These are phyloP conservation scores for Graphiopsis chlorocephala DNA, from an alignment of 2,329 filamentous ascomycete species.

Conservation along the genomic window DNA sequence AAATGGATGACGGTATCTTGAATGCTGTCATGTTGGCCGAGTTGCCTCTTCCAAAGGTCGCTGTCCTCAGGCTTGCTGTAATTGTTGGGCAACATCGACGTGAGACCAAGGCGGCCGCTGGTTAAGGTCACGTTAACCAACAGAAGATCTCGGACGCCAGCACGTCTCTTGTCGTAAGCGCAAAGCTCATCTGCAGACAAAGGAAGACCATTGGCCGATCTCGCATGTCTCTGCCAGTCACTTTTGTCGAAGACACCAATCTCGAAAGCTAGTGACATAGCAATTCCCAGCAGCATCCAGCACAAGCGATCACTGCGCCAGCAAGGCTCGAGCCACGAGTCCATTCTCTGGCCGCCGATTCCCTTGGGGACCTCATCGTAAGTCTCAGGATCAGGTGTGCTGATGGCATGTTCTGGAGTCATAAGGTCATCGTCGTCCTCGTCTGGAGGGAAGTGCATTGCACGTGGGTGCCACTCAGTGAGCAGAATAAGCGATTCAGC, in stretches of 20 bases:
- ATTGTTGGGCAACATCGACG: slow-evolving; percentile 76
- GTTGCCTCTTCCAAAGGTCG: slow-evolving; percentile 28
- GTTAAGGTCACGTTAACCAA: slow-evolving; percentile 91
- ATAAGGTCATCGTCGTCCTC: slow-evolving; percentile 64
- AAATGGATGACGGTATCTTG: slow-evolving; percentile 68
- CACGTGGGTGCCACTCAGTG: slow-evolving; percentile 95
- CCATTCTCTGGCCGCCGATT: slow-evolving; percentile 80
- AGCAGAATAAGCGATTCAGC: slow-evolving; percentile 92
- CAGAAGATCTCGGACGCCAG: slow-evolving; percentile 79
- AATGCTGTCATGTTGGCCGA: slow-evolving; percentile 30
- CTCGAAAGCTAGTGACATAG: slow-evolving; percentile 86
- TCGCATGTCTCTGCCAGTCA: slow-evolving; percentile 55
- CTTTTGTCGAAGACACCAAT: slow-evolving; percentile 93
- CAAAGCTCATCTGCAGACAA: slow-evolving; percentile 60
- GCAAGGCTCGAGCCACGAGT: slow-evolving; percentile 93
- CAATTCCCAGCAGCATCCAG: slow-evolving; percentile 94
- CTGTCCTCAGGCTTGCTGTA: slow-evolving; percentile 39
- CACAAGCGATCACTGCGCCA: slow-evolving; percentile 92
- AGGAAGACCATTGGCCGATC: slow-evolving; percentile 39
- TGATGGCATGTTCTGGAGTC: slow-evolving; percentile 67
- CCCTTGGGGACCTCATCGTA: slow-evolving; percentile 53
- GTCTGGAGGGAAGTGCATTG: slow-evolving; percentile 82
- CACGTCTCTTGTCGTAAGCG: slow-evolving; percentile 71
- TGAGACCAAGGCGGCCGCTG: slow-evolving; percentile 88
- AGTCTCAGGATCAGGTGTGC: slow-evolving; percentile 57